These are phyloP conservation scores for Scedosporium aurantiacum DNA, from an alignment of 2,329 filamentous ascomycete species.

Conservation along the genomic window DNA sequence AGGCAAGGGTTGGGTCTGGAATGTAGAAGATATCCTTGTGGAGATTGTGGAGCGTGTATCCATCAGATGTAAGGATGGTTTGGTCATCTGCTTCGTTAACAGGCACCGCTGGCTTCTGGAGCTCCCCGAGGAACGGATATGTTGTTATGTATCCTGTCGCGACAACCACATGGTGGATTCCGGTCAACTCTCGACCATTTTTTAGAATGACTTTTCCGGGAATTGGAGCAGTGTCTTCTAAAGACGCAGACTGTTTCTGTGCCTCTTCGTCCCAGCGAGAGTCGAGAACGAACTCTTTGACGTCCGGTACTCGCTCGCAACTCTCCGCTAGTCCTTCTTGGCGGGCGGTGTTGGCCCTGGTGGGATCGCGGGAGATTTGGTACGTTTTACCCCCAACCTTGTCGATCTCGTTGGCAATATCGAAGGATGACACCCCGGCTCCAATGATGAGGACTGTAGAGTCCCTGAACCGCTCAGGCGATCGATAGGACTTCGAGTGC, in stretches of 20 bases:
- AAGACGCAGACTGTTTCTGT: background rate
- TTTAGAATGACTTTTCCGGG: slow-evolving; percentile 40
- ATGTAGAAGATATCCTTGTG: slow-evolving; percentile 66
- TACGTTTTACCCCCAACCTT: slow-evolving; percentile 26
- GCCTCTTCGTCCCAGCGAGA: background rate
- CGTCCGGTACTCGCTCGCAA: slow-evolving; percentile 38
- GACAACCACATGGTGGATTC: slow-evolving; percentile 51
- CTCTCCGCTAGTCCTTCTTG: slow-evolving; percentile 40
- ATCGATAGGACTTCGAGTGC: slow-evolving; percentile 65
- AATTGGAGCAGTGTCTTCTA: slow-evolving; percentile 23
- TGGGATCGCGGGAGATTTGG: slow-evolving; percentile 38
- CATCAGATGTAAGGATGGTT: slow-evolving; percentile 21
- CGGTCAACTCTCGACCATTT: slow-evolving; percentile 36
- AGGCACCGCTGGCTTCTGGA: slow-evolving; percentile 15
- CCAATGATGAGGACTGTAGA: slow-evolving; percentile 24
- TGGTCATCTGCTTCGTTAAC: slow-evolving; percentile 37
- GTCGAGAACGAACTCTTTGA: slow-evolving; percentile 32
- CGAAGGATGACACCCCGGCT: slow-evolving; percentile 32
- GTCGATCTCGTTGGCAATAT: slow-evolving; percentile 29
- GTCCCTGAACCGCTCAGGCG: slow-evolving; percentile 42
- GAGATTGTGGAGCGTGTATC: slow-evolving; percentile 43
- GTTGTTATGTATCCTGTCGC: slow-evolving; percentile 60
- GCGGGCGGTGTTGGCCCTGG: slow-evolving; percentile 49
- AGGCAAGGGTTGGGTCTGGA: slow-evolving; percentile 49
- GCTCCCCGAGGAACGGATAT: slow-evolving; percentile 53